Base-by-base conservation (phyloP, 2,329 filamentous ascomycete genomes). In the Clarireedia monteithiana region DNA sequence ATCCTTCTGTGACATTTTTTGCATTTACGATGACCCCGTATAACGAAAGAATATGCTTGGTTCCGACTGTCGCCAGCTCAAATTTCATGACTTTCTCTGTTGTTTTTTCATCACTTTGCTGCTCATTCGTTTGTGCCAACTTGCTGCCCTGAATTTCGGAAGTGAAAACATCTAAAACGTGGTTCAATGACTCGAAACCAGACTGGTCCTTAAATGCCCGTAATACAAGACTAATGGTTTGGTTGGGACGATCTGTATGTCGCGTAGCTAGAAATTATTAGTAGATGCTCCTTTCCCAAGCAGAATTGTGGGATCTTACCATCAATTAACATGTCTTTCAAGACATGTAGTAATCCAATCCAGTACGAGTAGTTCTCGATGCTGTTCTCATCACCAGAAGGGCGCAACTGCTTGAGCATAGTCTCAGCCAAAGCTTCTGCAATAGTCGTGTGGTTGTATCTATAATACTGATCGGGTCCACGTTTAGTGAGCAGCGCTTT, bases 11-110 rank as follows among this genome's bases (percentile, higher is more conserved):
- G 52, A 97, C 82, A 61, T 85, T 82, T 71, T 94, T 95, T 9
- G 85, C 82, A 58, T 85, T 87, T 52, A 86, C 84, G 30, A 96
- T 77, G 58, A 89, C 78, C 2, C 82, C 75, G 68, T 94, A 96
- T 53, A 97, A 80, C 30, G 87, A 84, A 27, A 99, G 77, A 34
- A 97, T 90, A 63, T 91, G 89, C 69, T 89, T 91, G 62, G 95
- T 82, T 12, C 80, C 80, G 42, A 80, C 74, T 1, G 74, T 74
- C 5, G 80, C 77, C 48, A 82, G 73, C 59, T 77, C 60, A 34
- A 53, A 58, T 53, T 50, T 56, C 30, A 60, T 34, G 9, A 53
- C 48, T 26, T 59, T 50, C 10, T 63, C 58, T 4, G 48, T 42
- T 46, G 49, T 72, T 63, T 61, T 75, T 68, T 58, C 71, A 68